Conservation (phyloP, 352 stramenopile species). For the Globisporangium canariense region DNA sequence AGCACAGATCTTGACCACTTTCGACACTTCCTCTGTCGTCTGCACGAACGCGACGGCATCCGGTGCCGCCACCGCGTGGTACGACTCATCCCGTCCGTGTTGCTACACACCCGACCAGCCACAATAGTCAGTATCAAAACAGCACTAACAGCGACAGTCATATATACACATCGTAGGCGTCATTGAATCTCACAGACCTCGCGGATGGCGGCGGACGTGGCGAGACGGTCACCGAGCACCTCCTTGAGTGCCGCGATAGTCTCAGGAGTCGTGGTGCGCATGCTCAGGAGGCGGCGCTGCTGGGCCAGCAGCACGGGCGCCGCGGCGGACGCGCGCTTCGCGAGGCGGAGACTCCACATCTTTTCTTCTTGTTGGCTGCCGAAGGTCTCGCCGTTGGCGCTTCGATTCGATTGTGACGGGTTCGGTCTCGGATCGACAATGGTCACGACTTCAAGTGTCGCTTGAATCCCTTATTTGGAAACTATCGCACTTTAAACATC, state of each 20-base stretch:
- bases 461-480: conserved; percentile 1
- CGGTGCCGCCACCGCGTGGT: conserved; percentile 82
- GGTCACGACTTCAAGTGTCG: conserved; percentile 5
- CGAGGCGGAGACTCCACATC: conserved; percentile 16
- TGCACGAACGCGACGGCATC: conserved; percentile 87
- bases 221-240: conserved; percentile 71
- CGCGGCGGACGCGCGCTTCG: conserved; percentile 3
- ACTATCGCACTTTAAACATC: background rate
- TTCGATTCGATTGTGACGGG: conserved; percentile 14
- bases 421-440: too few relatives aligned
- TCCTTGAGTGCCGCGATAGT: conserved; percentile 50
- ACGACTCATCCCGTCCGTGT: conserved; percentile 91
- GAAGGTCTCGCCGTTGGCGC: conserved; percentile 8
- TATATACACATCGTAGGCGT: background rate
- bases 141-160: background rate
- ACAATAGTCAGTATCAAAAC: background rate
- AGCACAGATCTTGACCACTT: conserved; percentile 90
- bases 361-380: background rate
- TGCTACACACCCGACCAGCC: conserved; percentile 27
- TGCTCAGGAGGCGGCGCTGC: conserved; percentile 24
- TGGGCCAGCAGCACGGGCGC: background rate
- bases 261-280: conserved; percentile 33
- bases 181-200: conserved; percentile 28
- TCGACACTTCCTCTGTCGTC: conserved; percentile 84
- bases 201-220: conserved; percentile 53